These are phyloP conservation scores for Cylindrotheca closterium DNA, from an alignment of 108 stramenopile species.

Conservation along the genomic window DNA sequence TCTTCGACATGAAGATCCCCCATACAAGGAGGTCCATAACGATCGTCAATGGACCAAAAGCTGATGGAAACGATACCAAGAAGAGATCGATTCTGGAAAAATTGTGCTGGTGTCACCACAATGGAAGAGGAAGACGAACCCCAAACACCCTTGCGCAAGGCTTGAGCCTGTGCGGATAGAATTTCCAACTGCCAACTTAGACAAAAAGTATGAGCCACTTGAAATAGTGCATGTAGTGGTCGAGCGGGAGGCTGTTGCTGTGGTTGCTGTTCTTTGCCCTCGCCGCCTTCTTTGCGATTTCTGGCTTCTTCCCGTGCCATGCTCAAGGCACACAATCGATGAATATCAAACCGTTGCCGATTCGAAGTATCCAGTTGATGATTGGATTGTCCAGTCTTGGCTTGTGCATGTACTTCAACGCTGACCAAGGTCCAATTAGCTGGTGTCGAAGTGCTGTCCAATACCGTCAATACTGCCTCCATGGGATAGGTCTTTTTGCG, in stretches of 20 bases:
- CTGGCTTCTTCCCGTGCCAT: conserved; percentile 72
- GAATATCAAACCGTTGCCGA: conserved; percentile 84
- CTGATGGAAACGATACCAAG: conserved; percentile 69
- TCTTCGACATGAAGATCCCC: conserved; percentile 45
- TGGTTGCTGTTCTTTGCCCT: conserved; percentile 17
- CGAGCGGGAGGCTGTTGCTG: conserved; percentile 18
- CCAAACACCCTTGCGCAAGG: conserved; percentile 78
- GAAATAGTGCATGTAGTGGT: conserved; percentile 73
- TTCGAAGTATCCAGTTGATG: conserved; percentile 77
- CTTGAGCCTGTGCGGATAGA: conserved; percentile 80
- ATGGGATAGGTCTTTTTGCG: conserved; percentile 64
- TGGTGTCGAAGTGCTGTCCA: conserved; percentile 35
- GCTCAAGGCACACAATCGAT: conserved; percentile 74
- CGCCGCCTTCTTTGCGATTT: conserved; percentile 5
- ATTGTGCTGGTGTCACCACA: conserved; percentile 75
- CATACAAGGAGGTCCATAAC: conserved; percentile 74
- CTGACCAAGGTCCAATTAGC: conserved; percentile 78
- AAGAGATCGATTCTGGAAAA: conserved; percentile 51
- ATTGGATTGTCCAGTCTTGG: conserved; percentile 87
- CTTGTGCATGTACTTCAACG: conserved; percentile 62
- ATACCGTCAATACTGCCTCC: conserved; percentile 75
- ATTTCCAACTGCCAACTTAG: conserved; percentile 84
- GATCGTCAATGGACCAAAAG: conserved; percentile 88
- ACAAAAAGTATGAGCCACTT: conserved; percentile 76
- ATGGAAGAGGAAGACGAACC: conserved; percentile 42